Conservation (phyloP, 2,329 filamentous ascomycete species). For the Aureobasidium sp. region DNA sequence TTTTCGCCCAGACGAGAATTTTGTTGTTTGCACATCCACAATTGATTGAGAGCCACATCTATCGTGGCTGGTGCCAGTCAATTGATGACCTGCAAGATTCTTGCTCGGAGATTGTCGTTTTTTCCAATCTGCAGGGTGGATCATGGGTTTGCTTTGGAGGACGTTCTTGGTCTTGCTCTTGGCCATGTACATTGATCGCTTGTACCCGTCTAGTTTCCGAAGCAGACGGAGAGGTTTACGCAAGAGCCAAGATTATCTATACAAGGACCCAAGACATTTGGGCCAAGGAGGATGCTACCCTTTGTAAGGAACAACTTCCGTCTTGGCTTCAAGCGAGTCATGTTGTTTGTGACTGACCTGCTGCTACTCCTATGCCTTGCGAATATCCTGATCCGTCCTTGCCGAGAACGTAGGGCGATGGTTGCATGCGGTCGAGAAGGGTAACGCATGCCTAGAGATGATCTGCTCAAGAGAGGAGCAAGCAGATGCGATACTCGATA, state of each 20-base stretch:
- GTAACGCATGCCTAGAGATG: not conserved
- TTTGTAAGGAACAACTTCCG: not conserved
- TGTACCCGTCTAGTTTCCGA: not conserved
- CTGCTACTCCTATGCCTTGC: not conserved
- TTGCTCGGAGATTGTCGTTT: not conserved
- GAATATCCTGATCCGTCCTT: not conserved
- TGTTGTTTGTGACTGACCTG: not conserved
- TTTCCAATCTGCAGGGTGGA: not conserved
- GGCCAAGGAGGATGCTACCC: not conserved
- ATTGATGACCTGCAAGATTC: not conserved
- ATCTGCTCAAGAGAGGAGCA: not conserved
- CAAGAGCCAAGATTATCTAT: not conserved
- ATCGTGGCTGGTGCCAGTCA: not conserved
- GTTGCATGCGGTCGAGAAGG: not conserved
- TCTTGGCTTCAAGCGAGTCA: not conserved
- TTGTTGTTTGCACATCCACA: not conserved
- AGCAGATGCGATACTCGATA: not conserved
- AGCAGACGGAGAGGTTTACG: not conserved
- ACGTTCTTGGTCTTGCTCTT: not conserved
- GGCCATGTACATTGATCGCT: not conserved
- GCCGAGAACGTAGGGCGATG: not conserved
- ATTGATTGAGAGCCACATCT: not conserved
- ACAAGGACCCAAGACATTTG: not conserved
- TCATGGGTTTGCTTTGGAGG: not conserved
- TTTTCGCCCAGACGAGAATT: not conserved